These are phyloP conservation scores for Anthracocystis walkeri DNA, from an alignment of 1,284 basidiomycete species.

Conservation along the genomic window DNA sequence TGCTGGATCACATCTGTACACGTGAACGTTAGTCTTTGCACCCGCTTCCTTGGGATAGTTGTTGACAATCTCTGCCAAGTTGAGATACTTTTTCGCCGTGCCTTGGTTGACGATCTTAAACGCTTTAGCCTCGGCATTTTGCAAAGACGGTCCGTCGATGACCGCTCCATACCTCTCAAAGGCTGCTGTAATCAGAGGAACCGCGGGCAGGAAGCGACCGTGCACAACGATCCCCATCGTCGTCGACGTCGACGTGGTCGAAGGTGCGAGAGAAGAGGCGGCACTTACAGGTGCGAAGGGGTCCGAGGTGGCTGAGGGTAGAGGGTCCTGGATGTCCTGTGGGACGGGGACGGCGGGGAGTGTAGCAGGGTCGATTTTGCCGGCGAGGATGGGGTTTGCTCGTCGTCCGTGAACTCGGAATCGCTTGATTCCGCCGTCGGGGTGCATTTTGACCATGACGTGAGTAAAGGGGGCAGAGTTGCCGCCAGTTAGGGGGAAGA, in stretches of 20 bases:
- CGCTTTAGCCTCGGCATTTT: slow-evolving; percentile 9
- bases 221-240: slow-evolving; percentile 27
- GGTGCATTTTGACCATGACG: slow-evolving; percentile 87
- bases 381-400: slow-evolving; percentile 58
- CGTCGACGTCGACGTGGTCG: slow-evolving; percentile 7
- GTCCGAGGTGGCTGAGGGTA: slow-evolving; percentile 49
- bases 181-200: slow-evolving; percentile 37
- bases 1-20: slow-evolving; percentile 58
- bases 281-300: slow-evolving; percentile 44
- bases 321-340: slow-evolving; percentile 40
- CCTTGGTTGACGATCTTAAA: slow-evolving; percentile 64
- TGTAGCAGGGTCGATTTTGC: slow-evolving; percentile 22
- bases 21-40: slow-evolving; percentile 57
- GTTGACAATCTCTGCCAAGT: slow-evolving; percentile 45
- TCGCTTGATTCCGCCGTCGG: slow-evolving; percentile 95
- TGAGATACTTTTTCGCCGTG: slow-evolving; percentile 59
- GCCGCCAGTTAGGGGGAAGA: slow-evolving; percentile 81
- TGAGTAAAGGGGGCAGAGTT: slow-evolving; percentile 78
- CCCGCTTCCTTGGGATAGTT: slow-evolving; percentile 40
- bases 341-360: slow-evolving; percentile 54
- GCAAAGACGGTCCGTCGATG: slow-evolving; percentile 45
- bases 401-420: slow-evolving; percentile 83
- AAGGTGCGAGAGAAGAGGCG: slow-evolving; percentile 18
- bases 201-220: slow-evolving; percentile 20
- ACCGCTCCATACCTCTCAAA: slow-evolving; percentile 61